Conservation (phyloP, 2,329 filamentous ascomycete species). For the Parafenestella ontariensis region DNA sequence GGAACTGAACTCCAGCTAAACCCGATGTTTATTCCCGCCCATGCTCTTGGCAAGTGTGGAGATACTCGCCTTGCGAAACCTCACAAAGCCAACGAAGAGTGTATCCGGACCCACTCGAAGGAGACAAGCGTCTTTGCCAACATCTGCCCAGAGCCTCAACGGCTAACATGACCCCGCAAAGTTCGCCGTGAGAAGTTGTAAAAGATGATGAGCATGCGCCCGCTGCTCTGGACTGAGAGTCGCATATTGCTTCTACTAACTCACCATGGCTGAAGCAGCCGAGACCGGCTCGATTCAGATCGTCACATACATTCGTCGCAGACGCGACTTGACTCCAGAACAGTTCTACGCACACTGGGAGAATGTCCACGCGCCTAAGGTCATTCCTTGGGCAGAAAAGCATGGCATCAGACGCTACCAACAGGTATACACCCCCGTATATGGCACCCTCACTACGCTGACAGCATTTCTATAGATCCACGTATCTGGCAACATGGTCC, state of each 20-base stretch:
- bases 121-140: neutral
- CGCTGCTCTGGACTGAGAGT: too few species aligned
- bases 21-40: neutral
- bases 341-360: conserved; percentile 49
- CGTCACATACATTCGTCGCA: conserved; percentile 33
- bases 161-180: neutral
- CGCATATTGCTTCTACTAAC: neutral
- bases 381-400: conserved; percentile 45
- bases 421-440: too few species aligned
- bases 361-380: conserved; percentile 42
- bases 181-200: neutral
- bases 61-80: neutral
- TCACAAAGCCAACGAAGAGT: neutral
- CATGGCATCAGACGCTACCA: conserved; percentile 45
- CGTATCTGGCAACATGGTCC: conserved; percentile 19
- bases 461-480: conserved; percentile 18
- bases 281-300: conserved; percentile 18
- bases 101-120: neutral
- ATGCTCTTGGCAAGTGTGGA: neutral
- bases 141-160: neutral
- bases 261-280: neutral
- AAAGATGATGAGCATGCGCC: too few species aligned
- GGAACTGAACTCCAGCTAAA: neutral
- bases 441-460: neutral
- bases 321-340: conserved; percentile 34